Evolutionary conservation across 2,329 filamentous ascomycete species (phyloP).

Genomic region (Penicillium corylophilum): DNA sequence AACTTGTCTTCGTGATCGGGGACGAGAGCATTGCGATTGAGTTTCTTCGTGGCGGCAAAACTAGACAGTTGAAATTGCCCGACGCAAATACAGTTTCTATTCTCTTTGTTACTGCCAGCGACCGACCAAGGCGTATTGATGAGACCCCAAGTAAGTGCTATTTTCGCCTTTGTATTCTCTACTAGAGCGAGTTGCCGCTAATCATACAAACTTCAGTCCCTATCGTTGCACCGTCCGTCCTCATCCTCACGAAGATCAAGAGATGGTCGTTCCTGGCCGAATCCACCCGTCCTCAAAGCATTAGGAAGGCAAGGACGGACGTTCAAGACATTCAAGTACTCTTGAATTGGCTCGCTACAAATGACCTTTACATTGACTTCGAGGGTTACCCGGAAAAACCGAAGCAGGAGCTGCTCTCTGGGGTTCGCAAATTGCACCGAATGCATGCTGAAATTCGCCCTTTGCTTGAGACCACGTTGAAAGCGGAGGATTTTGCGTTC

Average conservation of each 20-base stretch:
- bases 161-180: not conserved
- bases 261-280: not conserved
- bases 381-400: not conserved
- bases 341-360: not conserved
- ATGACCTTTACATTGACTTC: not conserved
- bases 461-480: not conserved
- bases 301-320: too few relatives aligned
- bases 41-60: not conserved
- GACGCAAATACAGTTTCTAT: not conserved
- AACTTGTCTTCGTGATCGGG: not conserved
- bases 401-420: not conserved
- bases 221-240: not conserved
- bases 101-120: not conserved
- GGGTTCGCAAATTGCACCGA: not conserved
- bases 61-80: not conserved
- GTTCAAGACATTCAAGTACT: too few relatives aligned
- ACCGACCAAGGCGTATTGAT: not conserved
- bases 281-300: not conserved
- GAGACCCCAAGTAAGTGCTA: not conserved
- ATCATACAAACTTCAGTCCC: not conserved
- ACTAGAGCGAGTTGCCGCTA: not conserved
- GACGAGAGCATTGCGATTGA: not conserved
- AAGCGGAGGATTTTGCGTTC: not conserved
- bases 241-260: not conserved
- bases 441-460: not conserved